Percentiles rank a stretch among this genome's conserved stretches.
Evolutionary conservation across 345 rosid genomes (phyloP).

Genomic region (Eutrema yunnanense): DNA sequence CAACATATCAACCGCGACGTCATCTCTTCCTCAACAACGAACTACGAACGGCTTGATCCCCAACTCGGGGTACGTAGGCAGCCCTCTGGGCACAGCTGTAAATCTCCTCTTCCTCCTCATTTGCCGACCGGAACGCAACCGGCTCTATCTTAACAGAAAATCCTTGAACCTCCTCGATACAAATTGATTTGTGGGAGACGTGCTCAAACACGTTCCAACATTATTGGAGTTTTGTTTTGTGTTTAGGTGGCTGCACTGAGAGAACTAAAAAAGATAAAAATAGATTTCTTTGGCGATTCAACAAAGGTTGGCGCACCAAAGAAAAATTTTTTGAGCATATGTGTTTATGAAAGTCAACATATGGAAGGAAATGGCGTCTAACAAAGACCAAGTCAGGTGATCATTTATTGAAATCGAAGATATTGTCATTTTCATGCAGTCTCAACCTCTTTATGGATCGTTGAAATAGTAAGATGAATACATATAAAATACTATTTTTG

Average conservation of each 20-base stretch:
- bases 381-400: slow-evolving; percentile 29
- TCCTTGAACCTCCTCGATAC: too few relatives aligned
- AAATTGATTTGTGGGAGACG: too few relatives aligned
- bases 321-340: slow-evolving; percentile 52
- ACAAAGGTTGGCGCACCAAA: slow-evolving; percentile 44
- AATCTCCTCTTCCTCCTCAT: too few relatives aligned
- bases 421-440: slow-evolving; percentile 61
- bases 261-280: slow-evolving; percentile 54
- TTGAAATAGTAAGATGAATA: slow-evolving; percentile 22
- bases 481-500: too few relatives aligned
- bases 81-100: too few relatives aligned
- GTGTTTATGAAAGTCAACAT: slow-evolving; percentile 63
- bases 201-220: too few relatives aligned
- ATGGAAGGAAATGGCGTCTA: slow-evolving; percentile 34
- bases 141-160: too few relatives aligned
- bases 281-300: slow-evolving; percentile 63
- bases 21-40: too few relatives aligned
- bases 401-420: slow-evolving; percentile 38
- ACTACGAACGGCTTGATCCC: too few relatives aligned
- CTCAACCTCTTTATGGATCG: slow-evolving; percentile 73
- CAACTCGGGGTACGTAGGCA: too few relatives aligned
- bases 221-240: not conserved
- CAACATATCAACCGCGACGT: too few relatives aligned
- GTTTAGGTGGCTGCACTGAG: slow-evolving; percentile 61
- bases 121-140: too few relatives aligned